Evolutionary conservation across 2,329 filamentous ascomycete genomes (phyloP).

Genomic region (Fusarium verticillioides): DNA sequence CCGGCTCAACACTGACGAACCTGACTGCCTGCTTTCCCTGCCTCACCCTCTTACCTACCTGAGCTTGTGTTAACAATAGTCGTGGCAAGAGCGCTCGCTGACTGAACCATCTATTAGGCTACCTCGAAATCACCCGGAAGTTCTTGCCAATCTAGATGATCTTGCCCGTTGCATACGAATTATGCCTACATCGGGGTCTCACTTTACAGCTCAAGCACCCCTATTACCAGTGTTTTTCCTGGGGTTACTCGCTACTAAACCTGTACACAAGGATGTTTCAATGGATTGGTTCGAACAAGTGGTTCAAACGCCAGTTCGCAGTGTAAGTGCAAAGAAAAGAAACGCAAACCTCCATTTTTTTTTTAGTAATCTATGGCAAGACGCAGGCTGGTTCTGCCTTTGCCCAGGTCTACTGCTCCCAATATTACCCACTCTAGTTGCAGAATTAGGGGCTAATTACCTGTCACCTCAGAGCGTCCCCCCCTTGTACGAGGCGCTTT

Average conservation of each 20-base stretch:
- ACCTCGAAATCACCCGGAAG: constrained; percentile 51
- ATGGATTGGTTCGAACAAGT: constrained; percentile 52
- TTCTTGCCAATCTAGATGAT: constrained; percentile 48
- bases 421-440: constrained; percentile 23
- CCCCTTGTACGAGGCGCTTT: constrained; percentile 50
- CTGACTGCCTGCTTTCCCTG: neutral
- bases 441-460: constrained; percentile 36
- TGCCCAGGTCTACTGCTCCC: constrained; percentile 22
- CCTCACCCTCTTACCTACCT: neutral
- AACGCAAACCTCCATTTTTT: constrained; percentile 15
- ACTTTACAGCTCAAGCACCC: constrained; percentile 56
- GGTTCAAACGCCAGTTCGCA: constrained; percentile 51
- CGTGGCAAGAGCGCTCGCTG: constrained; percentile 7
- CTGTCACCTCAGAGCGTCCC: constrained; percentile 51
- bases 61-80: neutral
- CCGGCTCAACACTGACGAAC: neutral
- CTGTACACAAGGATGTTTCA: constrained; percentile 46
- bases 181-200: constrained; percentile 54
- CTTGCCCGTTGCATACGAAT: constrained; percentile 52
- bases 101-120: constrained; percentile 42
- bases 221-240: constrained; percentile 56
- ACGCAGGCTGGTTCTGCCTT: constrained; percentile 40
- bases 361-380: constrained; percentile 6
- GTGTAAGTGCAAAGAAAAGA: constrained; percentile 48
- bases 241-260: constrained; percentile 49